Evolutionary conservation across 2,329 filamentous ascomycete genomes (phyloP).

Genomic region (Chrysosporium keratinophilum): DNA sequence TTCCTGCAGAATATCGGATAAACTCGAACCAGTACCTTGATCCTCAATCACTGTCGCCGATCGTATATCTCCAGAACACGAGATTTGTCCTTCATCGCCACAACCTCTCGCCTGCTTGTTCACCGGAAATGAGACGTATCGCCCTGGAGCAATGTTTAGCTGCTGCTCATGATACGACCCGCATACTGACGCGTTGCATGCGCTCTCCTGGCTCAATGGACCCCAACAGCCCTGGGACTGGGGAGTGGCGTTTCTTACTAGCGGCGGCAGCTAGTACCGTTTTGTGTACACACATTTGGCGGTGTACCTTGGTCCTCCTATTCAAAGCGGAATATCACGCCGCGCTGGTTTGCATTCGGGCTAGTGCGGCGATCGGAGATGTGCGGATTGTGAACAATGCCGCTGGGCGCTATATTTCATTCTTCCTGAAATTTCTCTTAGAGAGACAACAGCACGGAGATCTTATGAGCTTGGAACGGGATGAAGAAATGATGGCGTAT

Average conservation of each 20-base stretch:
- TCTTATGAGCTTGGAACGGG: constrained; percentile 43
- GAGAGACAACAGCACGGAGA: constrained; percentile 43
- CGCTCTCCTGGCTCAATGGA: constrained; percentile 30
- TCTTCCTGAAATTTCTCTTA: constrained; percentile 62
- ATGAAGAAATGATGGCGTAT: constrained; percentile 84
- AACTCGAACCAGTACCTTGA: constrained; percentile 58
- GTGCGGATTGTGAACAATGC: constrained; percentile 61
- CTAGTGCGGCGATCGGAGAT: constrained; percentile 60
- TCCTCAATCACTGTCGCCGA: constrained; percentile 60
- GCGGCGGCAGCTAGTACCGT: constrained; percentile 61
- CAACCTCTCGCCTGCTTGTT: constrained; percentile 66
- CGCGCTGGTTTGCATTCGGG: constrained; percentile 62
- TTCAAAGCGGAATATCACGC: constrained; percentile 62
- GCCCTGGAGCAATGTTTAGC: constrained; percentile 69
- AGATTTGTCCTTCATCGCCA: constrained; percentile 81
- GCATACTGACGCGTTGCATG: constrained; percentile 59
- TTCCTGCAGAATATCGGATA: constrained; percentile 64
- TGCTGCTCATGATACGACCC: constrained; percentile 67
- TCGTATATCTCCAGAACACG: constrained; percentile 69
- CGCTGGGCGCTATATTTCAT: constrained; percentile 70
- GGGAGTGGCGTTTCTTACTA: constrained; percentile 47
- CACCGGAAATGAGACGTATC: constrained; percentile 52
- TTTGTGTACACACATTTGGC: constrained; percentile 75
- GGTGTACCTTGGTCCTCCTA: constrained; percentile 69
- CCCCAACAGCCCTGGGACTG: constrained; percentile 29